Percentiles rank a stretch among this genome's conserved stretches.
phyloP scores from a whole-genome alignment of 768 basidiomycete species.

The Russula olivacea region DNA sequence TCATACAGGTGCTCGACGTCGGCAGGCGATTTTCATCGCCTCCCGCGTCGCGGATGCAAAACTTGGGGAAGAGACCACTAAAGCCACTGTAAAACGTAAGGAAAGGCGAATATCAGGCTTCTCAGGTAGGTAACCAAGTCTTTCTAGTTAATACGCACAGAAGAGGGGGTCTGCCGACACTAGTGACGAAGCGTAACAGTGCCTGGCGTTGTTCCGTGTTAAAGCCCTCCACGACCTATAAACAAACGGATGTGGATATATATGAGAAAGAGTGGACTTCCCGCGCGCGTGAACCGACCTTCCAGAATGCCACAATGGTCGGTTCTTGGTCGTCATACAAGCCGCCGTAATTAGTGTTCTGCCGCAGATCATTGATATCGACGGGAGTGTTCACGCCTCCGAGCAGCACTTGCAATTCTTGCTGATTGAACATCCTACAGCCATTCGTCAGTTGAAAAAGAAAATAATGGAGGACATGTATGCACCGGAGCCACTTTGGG shows the following conservation, averaged over 20 bases:
- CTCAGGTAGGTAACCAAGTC: not conserved
- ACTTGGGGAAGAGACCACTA: constrained; percentile 80
- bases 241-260: not conserved
- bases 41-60: constrained; percentile 81
- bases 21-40: constrained; percentile 64
- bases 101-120: not conserved
- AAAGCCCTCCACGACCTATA: constrained; percentile 70
- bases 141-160: constrained; percentile 44
- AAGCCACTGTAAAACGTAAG: constrained; percentile 52
- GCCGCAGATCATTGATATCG: constrained; percentile 73
- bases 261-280: not conserved
- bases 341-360: constrained; percentile 79
- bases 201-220: constrained; percentile 72
- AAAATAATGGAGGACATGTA: not conserved
- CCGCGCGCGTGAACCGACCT: constrained; percentile 37
- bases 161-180: constrained; percentile 83
- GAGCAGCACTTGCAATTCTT: constrained; percentile 86
- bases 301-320: constrained; percentile 82
- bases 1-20: constrained; percentile 84
- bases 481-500: constrained; percentile 74
- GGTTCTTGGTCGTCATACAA: constrained; percentile 62
- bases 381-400: constrained; percentile 85
- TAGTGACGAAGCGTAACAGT: constrained; percentile 87
- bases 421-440: constrained; percentile 91
- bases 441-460: not conserved